Base-by-base conservation (phyloP, 2,329 filamentous ascomycete species). In the Thielaviopsis euricoi region DNA sequence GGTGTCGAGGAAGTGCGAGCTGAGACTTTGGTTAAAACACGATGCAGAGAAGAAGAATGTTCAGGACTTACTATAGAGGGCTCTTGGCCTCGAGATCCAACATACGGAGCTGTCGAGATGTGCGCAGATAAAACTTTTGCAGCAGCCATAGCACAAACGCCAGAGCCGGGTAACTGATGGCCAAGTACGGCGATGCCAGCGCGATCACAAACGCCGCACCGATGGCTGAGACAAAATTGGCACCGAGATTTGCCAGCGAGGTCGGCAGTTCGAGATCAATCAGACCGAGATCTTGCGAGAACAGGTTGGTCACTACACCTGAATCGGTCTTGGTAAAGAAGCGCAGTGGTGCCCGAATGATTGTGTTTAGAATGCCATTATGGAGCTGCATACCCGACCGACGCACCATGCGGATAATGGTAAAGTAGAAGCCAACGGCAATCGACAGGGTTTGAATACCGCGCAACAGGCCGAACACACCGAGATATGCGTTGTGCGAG, bases 51-150 rank as follows among this genome's bases (percentile, higher is more conserved):
- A 17, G 13, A 9, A 33, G 10, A 2, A 50, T 43, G 19, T n/a
- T n/a, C n/a, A 17, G 2, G 17, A 61, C 71, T 25, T 72, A 77
- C 68, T 78, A 81, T 0, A 83, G 67, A 0, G 79, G 79, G 0
- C 76, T 75, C 62, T 83, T 82, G 1, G 77, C 74, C 64, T 85
- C 81, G 0, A 85, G 71, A 52, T 84, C 81, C 12, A 85, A 66
- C 21, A 81, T 71, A 53, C 81, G 73, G 7, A 85, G 65, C 64
- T 84, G 81, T 0, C 80, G 70, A 0, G 79, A 82, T 0, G 80
- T 84, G 0, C 77, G 71, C 1, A 84, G 71, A 62, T 84, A 84
- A 53, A 80, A 73, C 56, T 71, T 76, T 61, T 82, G 80, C 0
- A 83, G 66, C 1, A 70, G 60, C 57, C 74, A 82, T 0, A 82